Percentiles rank a stretch among this genome's conserved stretches.
Evolutionary conservation across 73 alveolate genomes (phyloP).

Genomic region (Stentor coeruleus): DNA sequence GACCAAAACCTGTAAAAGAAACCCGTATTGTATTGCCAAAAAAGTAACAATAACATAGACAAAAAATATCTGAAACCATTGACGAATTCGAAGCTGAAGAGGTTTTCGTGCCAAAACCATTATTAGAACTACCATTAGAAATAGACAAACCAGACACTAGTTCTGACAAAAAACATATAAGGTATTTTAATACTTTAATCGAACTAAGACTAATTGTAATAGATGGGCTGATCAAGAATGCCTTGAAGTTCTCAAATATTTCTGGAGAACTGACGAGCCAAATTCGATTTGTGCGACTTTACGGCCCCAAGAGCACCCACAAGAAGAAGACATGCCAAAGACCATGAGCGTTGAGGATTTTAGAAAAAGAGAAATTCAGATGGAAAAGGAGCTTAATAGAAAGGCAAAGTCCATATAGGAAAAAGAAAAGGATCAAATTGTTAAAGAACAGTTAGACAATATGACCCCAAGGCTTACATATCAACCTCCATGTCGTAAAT

Average conservation of each 20-base stretch:
- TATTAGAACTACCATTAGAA: background rate
- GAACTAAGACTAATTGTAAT: slow-evolving; percentile 16
- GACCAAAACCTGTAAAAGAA: background rate
- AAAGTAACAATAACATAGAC: background rate
- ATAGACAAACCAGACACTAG: background rate
- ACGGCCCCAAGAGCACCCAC: slow-evolving; percentile 9
- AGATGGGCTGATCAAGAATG: slow-evolving; percentile 4
- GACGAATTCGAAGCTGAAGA: too few species aligned
- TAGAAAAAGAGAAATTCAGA: background rate
- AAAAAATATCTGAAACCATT: too few species aligned
- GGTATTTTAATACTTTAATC: slow-evolving; percentile 3
- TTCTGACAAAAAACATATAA: background rate
- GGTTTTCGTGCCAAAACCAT: background rate
- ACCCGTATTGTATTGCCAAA: background rate
- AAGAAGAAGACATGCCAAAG: background rate
- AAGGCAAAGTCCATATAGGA: background rate
- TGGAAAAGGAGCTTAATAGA: slow-evolving; percentile 12
- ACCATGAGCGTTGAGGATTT: slow-evolving; percentile 3
- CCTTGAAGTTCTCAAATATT: background rate
- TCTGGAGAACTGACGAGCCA: slow-evolving; percentile 38
- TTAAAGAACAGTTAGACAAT: background rate
- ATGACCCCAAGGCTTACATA: background rate
- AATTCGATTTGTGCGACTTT: slow-evolving; percentile 23
- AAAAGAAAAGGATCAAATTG: background rate
- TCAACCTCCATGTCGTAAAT: background rate